These are phyloP conservation scores for Penicillium alfredii DNA, from an alignment of 495 filamentous ascomycete genomes.

Conservation along the genomic window DNA sequence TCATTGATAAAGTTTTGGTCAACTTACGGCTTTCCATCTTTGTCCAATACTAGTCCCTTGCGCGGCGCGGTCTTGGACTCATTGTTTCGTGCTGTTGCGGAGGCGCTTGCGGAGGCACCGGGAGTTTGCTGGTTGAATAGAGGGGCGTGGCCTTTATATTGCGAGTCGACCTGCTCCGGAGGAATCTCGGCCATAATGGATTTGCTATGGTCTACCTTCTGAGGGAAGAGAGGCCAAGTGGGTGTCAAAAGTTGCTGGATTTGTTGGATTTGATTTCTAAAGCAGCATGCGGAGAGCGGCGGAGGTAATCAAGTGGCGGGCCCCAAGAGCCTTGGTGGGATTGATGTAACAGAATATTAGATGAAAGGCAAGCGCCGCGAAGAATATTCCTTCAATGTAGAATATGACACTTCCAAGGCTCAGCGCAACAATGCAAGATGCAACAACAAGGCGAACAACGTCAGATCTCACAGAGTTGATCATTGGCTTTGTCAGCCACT, in stretches of 20 bases:
- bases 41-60: conserved; percentile 80
- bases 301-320: conserved; percentile 2
- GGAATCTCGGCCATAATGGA: conserved; percentile 16
- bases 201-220: neutral
- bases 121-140: conserved; percentile 20
- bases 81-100: conserved; percentile 18
- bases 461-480: conserved; percentile 3
- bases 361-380: too few species aligned
- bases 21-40: conserved; percentile 95
- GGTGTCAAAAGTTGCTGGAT: neutral
- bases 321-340: too few species aligned
- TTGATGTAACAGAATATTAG: too few species aligned
- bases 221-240: neutral
- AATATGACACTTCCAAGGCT: too few species aligned
- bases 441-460: too few species aligned
- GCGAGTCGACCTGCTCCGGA: conserved; percentile 13
- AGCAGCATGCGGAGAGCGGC: conserved; percentile 10
- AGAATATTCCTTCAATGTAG: too few species aligned
- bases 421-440: too few species aligned
- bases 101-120: conserved; percentile 14
- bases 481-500: conserved; percentile 10
- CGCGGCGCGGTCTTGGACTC: conserved; percentile 44
- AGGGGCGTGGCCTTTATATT: conserved; percentile 3
- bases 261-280: conserved; percentile 21
- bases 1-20: neutral